Percentiles rank a stretch among this genome's conserved stretches.
Evolutionary conservation across 2,329 filamentous ascomycete genomes (phyloP).

Genomic region (Onygena corvina): DNA sequence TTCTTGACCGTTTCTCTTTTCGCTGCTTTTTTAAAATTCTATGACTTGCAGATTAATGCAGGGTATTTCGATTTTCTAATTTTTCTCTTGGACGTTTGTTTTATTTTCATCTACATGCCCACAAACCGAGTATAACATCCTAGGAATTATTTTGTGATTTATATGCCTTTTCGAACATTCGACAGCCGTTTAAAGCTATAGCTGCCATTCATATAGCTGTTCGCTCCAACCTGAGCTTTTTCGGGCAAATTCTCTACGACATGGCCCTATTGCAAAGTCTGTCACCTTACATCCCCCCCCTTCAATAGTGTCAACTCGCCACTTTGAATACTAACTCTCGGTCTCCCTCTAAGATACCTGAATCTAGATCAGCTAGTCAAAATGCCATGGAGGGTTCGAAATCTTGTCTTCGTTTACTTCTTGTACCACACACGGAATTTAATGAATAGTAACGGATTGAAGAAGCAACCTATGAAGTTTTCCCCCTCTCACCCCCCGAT

Average conservation of each 20-base stretch:
- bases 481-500: neutral
- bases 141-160: constrained; percentile 1
- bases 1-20: constrained; percentile 1
- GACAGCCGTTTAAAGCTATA: neutral
- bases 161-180: constrained; percentile 3
- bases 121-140: neutral
- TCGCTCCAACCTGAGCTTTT: neutral
- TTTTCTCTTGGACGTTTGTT: neutral
- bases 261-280: neutral
- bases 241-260: neutral
- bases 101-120: no score
- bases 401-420: neutral
- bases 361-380: neutral
- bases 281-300: neutral
- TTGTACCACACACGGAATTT: no score
- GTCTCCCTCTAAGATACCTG: neutral
- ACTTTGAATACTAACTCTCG: neutral
- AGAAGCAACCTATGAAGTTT: neutral
- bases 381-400: constrained; percentile 1
- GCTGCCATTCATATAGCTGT: neutral
- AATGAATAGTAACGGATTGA: neutral
- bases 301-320: neutral
- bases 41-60: constrained; percentile 5
- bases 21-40: neutral
- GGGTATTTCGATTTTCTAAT: neutral